A percentile compares a stretch with the other conserved stretches of the same genome.
These are phyloP conservation scores for Syncephalastrum racemosum DNA, from an alignment of 371 early-diverging fungal genomes.

Conservation along the genomic window DNA sequence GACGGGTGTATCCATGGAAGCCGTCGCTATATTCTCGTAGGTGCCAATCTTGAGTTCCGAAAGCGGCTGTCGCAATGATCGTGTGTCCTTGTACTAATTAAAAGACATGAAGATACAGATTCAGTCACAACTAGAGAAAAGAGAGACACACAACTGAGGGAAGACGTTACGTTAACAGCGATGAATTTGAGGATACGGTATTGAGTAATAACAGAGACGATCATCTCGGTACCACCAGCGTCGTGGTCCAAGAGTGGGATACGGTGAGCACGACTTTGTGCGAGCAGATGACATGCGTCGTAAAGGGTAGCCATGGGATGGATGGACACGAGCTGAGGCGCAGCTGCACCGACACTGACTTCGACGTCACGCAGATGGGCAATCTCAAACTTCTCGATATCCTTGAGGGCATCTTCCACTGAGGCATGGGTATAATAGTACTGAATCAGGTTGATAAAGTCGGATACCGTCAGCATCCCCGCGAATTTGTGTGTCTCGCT, in stretches of 20 bases:
- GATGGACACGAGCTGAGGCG: slow-evolving; percentile 64
- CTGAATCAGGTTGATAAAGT: slow-evolving; percentile 90
- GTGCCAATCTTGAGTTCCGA: slow-evolving; percentile 84
- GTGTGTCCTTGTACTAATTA: slow-evolving; percentile 62
- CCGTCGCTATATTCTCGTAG: slow-evolving; percentile 77
- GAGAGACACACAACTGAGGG: neutral
- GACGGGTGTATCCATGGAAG: slow-evolving; percentile 75
- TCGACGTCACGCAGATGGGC: slow-evolving; percentile 68
- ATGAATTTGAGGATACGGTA: slow-evolving; percentile 90
- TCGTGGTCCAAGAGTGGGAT: slow-evolving; percentile 86
- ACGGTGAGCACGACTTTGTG: slow-evolving; percentile 80
- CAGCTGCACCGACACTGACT: slow-evolving; percentile 53
- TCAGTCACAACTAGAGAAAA: neutral
- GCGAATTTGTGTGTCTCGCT: slow-evolving; percentile 75
- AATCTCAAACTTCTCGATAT: slow-evolving; percentile 83
- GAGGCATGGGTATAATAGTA: slow-evolving; percentile 84
- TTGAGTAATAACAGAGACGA: slow-evolving; percentile 90
- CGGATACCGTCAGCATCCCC: slow-evolving; percentile 93
- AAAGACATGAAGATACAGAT: too few species aligned
- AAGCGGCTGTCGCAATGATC: slow-evolving; percentile 65
- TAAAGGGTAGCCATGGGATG: slow-evolving; percentile 85
- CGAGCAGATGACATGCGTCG: slow-evolving; percentile 75
- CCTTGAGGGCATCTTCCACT: slow-evolving; percentile 76
- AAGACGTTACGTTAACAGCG: slow-evolving; percentile 73
- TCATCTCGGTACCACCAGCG: slow-evolving; percentile 76